A percentile compares a stretch with the other conserved stretches of the same genome.
phyloP scores from a whole-genome alignment of 2,329 filamentous ascomycete genomes.

The Albophoma yamanashiensis region DNA sequence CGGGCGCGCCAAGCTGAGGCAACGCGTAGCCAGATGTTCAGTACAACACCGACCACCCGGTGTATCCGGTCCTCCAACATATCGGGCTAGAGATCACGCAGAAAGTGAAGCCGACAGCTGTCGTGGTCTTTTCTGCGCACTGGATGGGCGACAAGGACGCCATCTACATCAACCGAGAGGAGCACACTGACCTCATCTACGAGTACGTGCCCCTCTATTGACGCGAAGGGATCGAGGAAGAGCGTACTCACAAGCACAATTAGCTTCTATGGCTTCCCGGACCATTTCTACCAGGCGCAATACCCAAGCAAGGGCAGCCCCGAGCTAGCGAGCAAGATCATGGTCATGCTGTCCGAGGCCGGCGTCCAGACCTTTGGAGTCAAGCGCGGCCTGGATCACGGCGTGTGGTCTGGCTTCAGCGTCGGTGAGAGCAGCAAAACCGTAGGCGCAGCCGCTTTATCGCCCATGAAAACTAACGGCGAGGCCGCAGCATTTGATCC shows the following conservation, averaged over 20 bases:
- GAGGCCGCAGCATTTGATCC: slow-evolving; percentile 45
- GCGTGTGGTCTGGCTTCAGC: slow-evolving; percentile 61
- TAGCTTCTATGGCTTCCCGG: slow-evolving; percentile 61
- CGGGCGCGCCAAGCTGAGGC: background rate
- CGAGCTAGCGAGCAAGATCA: slow-evolving; percentile 47
- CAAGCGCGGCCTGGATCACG: slow-evolving; percentile 60
- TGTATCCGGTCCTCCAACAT: slow-evolving; percentile 49
- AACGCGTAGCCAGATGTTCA: slow-evolving; percentile 49
- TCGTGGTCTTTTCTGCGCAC: slow-evolving; percentile 69
- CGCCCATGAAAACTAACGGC: background rate
- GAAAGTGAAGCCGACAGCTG: slow-evolving; percentile 58
- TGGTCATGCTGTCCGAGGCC: slow-evolving; percentile 40
- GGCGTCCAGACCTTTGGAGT: slow-evolving; percentile 50
- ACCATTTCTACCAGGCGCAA: slow-evolving; percentile 55
- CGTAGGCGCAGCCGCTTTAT: background rate
- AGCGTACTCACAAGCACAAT: slow-evolving; percentile 7
- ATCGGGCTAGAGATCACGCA: slow-evolving; percentile 62
- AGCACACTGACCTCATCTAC: slow-evolving; percentile 57
- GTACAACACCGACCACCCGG: slow-evolving; percentile 58
- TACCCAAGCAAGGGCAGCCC: slow-evolving; percentile 55
- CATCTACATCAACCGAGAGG: slow-evolving; percentile 56
- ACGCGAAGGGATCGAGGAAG: background rate
- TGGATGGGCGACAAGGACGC: slow-evolving; percentile 52
- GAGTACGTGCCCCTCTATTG: slow-evolving; percentile 31
- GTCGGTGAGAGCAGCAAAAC: slow-evolving; percentile 16